Base-by-base conservation (phyloP, 768 basidiomycete species). In the Suillus ampliporus region DNA sequence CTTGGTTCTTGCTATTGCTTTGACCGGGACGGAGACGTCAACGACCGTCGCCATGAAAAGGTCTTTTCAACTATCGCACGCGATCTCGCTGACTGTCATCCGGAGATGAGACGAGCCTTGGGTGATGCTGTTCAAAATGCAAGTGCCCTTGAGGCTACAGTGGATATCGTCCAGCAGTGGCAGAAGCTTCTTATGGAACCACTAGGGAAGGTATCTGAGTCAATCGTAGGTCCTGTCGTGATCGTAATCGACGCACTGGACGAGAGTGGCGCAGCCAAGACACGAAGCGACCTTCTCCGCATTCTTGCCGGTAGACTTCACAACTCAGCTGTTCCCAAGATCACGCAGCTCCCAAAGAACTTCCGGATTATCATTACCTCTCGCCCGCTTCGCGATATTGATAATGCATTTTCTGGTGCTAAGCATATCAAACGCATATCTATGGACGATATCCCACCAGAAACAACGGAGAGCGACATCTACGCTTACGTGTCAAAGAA, bases 211-310 rank as follows among this genome's bases (percentile, higher is more conserved):
- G 17, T 43, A 17, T 58, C 40, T 13, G 38, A 15, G 23, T 26
- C 34, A 13, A 26, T 31, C 10, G 38, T 2, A 11, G 23, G 23
- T 9, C 34, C 69, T 28, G 61, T 74, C 15, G 43, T 72, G 15
- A 57, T 72, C 28, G 48, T 75, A 38, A 68, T 73, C 35, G 74
- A 75, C 41, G 73, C 61, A 17, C 40, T 72, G 15, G 67, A 69
- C 46, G 67, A 64, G 52, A 66, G 64, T 40, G 59, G 59, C 28
- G 54, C 63, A n/a, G 31, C 15, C 21, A 37, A 61, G 26, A 31
- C 35, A 26, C 28, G 26, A 3, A 62, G 64, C 10, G 7, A 56
- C 31, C 40, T 35, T 38, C 53, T 40, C 19, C 21, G 34, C 9
- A 48, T 48, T 48, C 26, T 48, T 26, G 23, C 23, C 15, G 47